Evolutionary conservation across 345 rosid species (phyloP), one percentile per base, ranked within the genome.

Genomic region (Luvunga scandens): DNA sequence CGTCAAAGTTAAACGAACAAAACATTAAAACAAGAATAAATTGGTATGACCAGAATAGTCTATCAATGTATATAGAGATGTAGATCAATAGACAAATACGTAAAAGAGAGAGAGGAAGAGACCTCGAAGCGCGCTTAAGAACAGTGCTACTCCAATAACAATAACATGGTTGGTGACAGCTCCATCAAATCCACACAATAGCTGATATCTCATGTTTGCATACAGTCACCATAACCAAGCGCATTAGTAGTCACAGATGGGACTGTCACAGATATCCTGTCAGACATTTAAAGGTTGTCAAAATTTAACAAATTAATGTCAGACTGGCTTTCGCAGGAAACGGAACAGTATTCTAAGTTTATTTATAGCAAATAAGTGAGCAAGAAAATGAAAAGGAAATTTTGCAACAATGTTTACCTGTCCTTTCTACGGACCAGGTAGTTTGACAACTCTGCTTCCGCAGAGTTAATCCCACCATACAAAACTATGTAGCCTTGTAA

Each of bases 401-500:
- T 62, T 75, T 65, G 1, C 38, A 80, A 48, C 10, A 27, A 76
- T 71, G 57, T 77, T 82, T 81, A 94, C 98, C 92, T 91, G 65
- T 92, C 95, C 87, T 91, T 96, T 84, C 79, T 92, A 55, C 88
- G 75, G 7, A 90, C 97, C 80, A 92, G 83, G 67, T 84, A 28
- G 78, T 91, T 92, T 33, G 94, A 88, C 85, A 94, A 80, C 59
- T 86, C 72, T 55, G 95, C 89, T 78, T 98, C 99, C 1, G 97
- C 86, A 94, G n/a, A 56, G 87, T 84, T 74, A 90, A 72, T 69
- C 99, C 99, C 80, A 90, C 89, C 83, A 92, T 81, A 82, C 89
- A 90, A 80, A 96, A 86, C 84, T 92, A 97, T 38, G 95, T 94
- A 67, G 99, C 95, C 90, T 90, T 96, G 82, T 83, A 88, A 86